Evolutionary conservation across 495 filamentous ascomycete species (phyloP), one percentile per base, ranked within the genome.

Genomic region (Aspergillus ostianus): DNA sequence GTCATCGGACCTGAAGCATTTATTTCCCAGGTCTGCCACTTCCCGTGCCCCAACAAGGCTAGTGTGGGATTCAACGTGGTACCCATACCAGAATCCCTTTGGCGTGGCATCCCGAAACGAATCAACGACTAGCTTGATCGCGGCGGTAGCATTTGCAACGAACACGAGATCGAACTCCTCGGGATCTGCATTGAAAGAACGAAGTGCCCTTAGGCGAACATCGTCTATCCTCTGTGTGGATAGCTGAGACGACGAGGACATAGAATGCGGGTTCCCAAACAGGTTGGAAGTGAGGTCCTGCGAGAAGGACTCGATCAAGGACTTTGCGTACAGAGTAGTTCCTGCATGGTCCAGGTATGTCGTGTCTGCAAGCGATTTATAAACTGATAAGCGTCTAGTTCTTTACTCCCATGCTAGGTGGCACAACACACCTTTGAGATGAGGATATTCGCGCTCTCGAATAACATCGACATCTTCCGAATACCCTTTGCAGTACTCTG

Each of bases 331-430:
- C 2, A 86, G 76, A 0, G 93, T 94, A 13, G 91, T 91, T 20
- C 91, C 93, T 2, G 92, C 93, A 86, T 98, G 93, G 65, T 98
- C 93, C 26, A 97, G 87, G 68, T 97, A 98, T 53, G 88, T 83
- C 8, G 85, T 82, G 56, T 82, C 91, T 94, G 61, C 21, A 49
- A 6, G 18, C 23, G 20, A 12, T 3, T 32, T 2, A 32, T 32
- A 32, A 26, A n/a, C 50, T 18, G 5, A 51, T 62, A 9, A 66
- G 45, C 21, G 41, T 32, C 29, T 45, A 36, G 20, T 36, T 30
- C 51, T 41, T n/a, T 23, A 2, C 49, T 51, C 15, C 45, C 56
- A 41, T 26, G 41, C 17, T 3, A 36, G 46, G 21, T 20, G 8
- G 17, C 15, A 18, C 9, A 17, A 64, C 73, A 68, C 77, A 90